These are phyloP conservation scores for Coemansia aciculifera DNA, from an alignment of 192 early-diverging fungal genomes.

Conservation along the genomic window DNA sequence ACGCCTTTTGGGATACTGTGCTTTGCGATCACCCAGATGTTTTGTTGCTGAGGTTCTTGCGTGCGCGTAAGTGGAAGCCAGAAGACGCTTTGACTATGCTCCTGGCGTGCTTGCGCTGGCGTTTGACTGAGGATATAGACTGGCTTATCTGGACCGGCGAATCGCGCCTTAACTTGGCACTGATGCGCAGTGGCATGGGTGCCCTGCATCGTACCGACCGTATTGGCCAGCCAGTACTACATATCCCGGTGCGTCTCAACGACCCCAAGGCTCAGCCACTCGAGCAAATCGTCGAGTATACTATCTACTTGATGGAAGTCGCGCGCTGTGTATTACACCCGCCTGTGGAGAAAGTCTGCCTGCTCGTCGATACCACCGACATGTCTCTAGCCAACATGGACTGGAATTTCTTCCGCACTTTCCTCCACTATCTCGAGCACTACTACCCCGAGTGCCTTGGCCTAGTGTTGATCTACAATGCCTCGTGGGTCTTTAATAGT, in stretches of 20 bases:
- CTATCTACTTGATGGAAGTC: slow-evolving; percentile 64
- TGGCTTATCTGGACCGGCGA: slow-evolving; percentile 62
- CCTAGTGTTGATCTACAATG: slow-evolving; percentile 76
- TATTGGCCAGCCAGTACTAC: slow-evolving; percentile 59
- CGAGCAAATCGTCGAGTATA: slow-evolving; percentile 65
- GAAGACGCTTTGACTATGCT: slow-evolving; percentile 74
- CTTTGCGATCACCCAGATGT: slow-evolving; percentile 71
- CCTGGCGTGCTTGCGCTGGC: slow-evolving; percentile 71
- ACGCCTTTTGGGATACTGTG: slow-evolving; percentile 64
- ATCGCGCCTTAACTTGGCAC: slow-evolving; percentile 48
- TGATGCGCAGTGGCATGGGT: slow-evolving; percentile 57
- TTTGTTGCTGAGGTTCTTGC: slow-evolving; percentile 75
- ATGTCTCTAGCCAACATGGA: slow-evolving; percentile 81
- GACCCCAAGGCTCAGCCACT: slow-evolving; percentile 59
- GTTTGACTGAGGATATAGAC: slow-evolving; percentile 61
- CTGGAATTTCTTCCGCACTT: slow-evolving; percentile 72
- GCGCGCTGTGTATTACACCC: slow-evolving; percentile 57
- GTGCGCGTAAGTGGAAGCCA: slow-evolving; percentile 88
- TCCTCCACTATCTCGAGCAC: slow-evolving; percentile 77
- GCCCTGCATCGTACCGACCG: slow-evolving; percentile 58
- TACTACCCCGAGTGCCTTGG: slow-evolving; percentile 93
- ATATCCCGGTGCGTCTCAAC: slow-evolving; percentile 58
- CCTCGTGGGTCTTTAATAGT: slow-evolving; percentile 86
- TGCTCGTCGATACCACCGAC: slow-evolving; percentile 80
- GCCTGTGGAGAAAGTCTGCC: slow-evolving; percentile 62